Evolutionary conservation across 345 rosid species (phyloP), one percentile per base, ranked within the genome.

Genomic region (Balakata baccata): DNA sequence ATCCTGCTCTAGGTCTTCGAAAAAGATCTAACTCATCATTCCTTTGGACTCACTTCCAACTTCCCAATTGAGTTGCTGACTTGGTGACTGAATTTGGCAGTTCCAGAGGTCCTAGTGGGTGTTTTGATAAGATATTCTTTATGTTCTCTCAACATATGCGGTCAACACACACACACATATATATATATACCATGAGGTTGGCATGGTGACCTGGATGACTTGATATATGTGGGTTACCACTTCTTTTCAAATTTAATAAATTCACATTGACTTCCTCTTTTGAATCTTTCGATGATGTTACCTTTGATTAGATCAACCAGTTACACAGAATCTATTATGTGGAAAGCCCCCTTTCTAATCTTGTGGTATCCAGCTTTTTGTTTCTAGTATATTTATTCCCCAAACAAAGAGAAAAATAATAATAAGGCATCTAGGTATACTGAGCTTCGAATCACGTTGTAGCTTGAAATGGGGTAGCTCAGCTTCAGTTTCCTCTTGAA

Each of bases 1-100:
- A 83, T 78, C 82, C 74, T 53, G 58, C 11, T 68, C 81, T 77
- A 52, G 84, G 84, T 82, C 90, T 88, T 82, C 86, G 73, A 81
- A 73, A 76, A 83, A 86, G 89, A 88, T 83, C 70, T 80, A 69
- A 53, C 77, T 83, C 76, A 86, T 88, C 74, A 78, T 80, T 18
- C 22, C 68, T 71, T 51, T 60, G 45, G 71, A 60, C 76, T 65
- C 68, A 64, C 70, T 59, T 78, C 56, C 43, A 59, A 74, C 78
- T 70, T 71, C 71, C 76, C 71, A 77, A 75, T 82, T 84, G 85
- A 81, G 84, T 77, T 78, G 76, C 70, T 60, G 80, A 49, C 73
- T 67, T 80, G 83, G 66, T 75, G 69, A 64, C 70, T 73, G 68
- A 62, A 45, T 72, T 82, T 73, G 66, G 69, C 65, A 25, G 66